Base-by-base conservation (phyloP, 805 yeast genomes). In the Cyberlindnera misumaiensis region DNA sequence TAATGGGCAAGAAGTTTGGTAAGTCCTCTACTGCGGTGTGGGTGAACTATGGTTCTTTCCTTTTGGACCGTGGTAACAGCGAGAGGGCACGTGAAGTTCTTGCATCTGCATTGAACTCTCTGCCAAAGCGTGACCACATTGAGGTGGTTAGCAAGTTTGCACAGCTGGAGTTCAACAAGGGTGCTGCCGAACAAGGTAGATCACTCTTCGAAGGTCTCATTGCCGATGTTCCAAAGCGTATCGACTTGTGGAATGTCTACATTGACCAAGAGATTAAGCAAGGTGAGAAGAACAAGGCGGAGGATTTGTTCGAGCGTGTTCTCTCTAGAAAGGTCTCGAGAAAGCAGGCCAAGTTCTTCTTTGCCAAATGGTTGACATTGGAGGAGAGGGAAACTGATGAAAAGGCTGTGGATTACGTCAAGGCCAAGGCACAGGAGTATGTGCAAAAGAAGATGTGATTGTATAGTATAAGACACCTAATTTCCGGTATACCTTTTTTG, bases 171-270 rank as follows among this genome's bases (percentile, higher is more conserved):
- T 90, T 81, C 60, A 51, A 69, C 39, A 80, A 81, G 61, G 97
- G 97, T 49, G 96, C 88, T 47, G 67, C 87, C 8, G 98, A 90
- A 62, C 90, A 89, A 60, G 98, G 95, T 39, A 80, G 97, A 58
- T 85, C 97, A 2, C 70, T 90, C 49, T 86, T 90, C 55, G 97
- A 90, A 66, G 97, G 97, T 42, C 73, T 90, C 47, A 62, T 90
- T 38, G 75, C 90, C 17, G 93, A 89, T 56, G 90, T 84, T 34
- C 93, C 96, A 38, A 87, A 87, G 70, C 77, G 95, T 64, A 75
- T 86, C 45, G 98, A 90, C 61, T 62, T 90, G 45, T 90, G 97
- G 97, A 89, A 84, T 55, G 95, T 90, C 30, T 90, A 88, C 62
- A 74, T 90, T 47, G 98, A 90, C 60, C 95, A 86, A 60, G 97